Percentiles rank a stretch among this genome's conserved stretches.
Evolutionary conservation across 225 moss, liverwort and hornwort genomes (phyloP).

Genomic region (Bryum argenteum): DNA sequence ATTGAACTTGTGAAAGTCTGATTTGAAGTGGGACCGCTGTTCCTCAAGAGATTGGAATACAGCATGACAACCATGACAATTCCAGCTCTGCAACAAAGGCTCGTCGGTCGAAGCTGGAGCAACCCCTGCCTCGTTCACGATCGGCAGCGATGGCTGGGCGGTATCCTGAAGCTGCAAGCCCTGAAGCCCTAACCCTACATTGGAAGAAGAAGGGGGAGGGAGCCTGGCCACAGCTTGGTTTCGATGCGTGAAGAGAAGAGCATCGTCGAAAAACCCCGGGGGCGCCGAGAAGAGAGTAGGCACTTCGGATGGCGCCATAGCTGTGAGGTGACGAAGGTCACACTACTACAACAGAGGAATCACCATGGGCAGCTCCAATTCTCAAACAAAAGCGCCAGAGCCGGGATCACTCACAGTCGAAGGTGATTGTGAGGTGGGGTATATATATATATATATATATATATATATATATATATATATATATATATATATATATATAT

Average conservation of each 20-base stretch:
- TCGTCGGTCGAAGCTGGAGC: constrained; percentile 21
- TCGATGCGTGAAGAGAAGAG: constrained; percentile 48
- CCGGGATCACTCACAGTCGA: not conserved
- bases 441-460: too few relatives aligned
- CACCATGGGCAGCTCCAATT: constrained; percentile 9
- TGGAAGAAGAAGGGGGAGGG: not conserved
- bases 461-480: too few relatives aligned
- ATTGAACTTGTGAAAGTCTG: constrained; percentile 86
- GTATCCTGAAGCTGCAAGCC: constrained; percentile 25
- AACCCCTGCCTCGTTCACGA: constrained; percentile 11
- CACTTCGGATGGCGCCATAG: constrained; percentile 36
- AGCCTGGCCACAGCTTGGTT: constrained; percentile 25
- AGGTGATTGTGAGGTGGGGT: too few relatives aligned
- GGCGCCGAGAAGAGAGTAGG: constrained; percentile 54
- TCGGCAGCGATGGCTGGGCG: not conserved
- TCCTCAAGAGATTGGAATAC: constrained; percentile 75
- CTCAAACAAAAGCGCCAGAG: not conserved
- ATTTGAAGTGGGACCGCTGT: constrained; percentile 89
- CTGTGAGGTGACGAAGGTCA: not conserved
- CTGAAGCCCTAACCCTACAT: constrained; percentile 43
- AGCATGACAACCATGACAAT: constrained; percentile 77
- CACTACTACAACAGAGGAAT: not conserved
- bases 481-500: too few relatives aligned
- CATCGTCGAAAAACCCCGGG: constrained; percentile 60
- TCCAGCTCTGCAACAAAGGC: constrained; percentile 49